Base-by-base conservation (phyloP, 2,329 filamentous ascomycete genomes). In the Cladophialophora immunda region DNA sequence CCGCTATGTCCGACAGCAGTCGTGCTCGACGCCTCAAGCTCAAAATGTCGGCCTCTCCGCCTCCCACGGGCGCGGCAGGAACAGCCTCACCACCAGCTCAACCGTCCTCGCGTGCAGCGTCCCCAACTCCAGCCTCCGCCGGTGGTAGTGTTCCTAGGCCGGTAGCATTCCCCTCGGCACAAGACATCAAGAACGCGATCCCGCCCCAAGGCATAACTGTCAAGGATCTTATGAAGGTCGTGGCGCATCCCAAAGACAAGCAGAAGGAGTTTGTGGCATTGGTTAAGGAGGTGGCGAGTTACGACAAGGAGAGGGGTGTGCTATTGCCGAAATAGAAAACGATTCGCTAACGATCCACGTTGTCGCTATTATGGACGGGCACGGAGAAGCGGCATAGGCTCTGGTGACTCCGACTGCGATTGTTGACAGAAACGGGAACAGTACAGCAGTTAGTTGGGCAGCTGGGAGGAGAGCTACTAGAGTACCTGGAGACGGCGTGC, bases 101-200 rank as follows among this genome's bases (percentile, higher is more conserved):
- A 65, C 76, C 79, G 22, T 73, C 68, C 9, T 81, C 77, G 88
- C 91, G 79, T 86, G 94, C 70, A 84, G 85, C 68, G 80, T 85
- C 76, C 87, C 85, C 75, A 91, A 83, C 76, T 86, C 86, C 25
- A 15, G 58, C 66, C 29, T 66, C 65, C 50, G 45, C 67, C 17
- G 38, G 55, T 52, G 27, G 29, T 41, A 25, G 25, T 25, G 57
- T 25, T 6, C 45, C 62, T 58, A 63, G 47, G 52, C 60, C 25
- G 17, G 65, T 34, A 34, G 62, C 63, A 34, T 82, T 83, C 69
- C 81, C 81, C 8, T 81, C 81, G 0, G 76, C 77, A 6, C 79
- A 77, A 3, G 82, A 84, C 71, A 80, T 84, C 32, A 78, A 81
- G 68, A 80, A 81, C 13, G 78, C 80, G 0, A 83, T 84, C 50